Evolutionary conservation across 2,329 filamentous ascomycete species (phyloP), one percentile per base, ranked within the genome.

Genomic region (Talaromyces islandicus): DNA sequence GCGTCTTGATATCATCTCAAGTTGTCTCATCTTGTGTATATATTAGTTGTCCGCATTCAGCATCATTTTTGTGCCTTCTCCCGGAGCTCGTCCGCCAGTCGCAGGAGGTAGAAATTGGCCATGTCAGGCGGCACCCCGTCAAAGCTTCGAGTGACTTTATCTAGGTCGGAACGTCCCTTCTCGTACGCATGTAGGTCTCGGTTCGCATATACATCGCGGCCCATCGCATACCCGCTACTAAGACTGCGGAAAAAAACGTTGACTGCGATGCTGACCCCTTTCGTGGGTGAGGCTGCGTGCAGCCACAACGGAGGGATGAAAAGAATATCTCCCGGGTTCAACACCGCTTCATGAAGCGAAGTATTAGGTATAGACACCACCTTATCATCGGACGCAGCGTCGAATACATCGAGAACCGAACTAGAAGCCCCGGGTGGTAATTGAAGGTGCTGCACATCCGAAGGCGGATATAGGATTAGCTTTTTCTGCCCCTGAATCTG

Each of bases 131-230:
- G 88, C 29, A 93, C 65, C 10, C 79, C 83, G 12, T 73, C 68
- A 58, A 76, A 73, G 7, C 66, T 66, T 54, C 65, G 66, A 17
- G 78, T 75, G 27, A 96, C 87, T 65, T 84, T 87, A 51, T 83
- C 80, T 6, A 95, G 75, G 67, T 93, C 89, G 64, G 84, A 81
- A 57, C 92, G 81, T 0, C 89, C 90, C 67, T 89, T 91, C 71
- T 96, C 91, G 70, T 95, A 96, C 1, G 88, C 89, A 43, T 88
- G 88, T 55, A 96, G 73, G 73, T 96, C 92, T 43, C 91, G 82
- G 70, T 96, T 96, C 1, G 90, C 92, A 70, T 96, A 96, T 0
- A 96, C 88, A 71, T 96, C 92, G 64, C 87, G 83, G 0, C 92
- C 91, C 0, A 82, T 73, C 0, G 90, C 86, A 71, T 94, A 94